Evolutionary conservation across 805 yeast species (phyloP).

Genomic region (Pichia pseudocactophila): DNA sequence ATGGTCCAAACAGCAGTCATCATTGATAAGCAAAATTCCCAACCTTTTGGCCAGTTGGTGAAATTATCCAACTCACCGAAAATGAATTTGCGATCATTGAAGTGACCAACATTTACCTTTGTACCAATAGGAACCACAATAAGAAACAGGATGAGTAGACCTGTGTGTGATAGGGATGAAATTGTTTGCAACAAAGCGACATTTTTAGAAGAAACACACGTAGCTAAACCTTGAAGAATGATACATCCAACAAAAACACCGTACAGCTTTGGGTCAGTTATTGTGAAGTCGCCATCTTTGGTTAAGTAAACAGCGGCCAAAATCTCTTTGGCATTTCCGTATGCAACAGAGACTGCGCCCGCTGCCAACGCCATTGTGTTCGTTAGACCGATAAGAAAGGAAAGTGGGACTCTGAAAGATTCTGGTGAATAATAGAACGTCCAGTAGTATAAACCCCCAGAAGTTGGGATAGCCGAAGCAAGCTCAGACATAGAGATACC

Average conservation of each 20-base stretch:
- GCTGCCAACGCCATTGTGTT: constrained; percentile 33
- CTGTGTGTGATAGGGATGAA: constrained; percentile 31
- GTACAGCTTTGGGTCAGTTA: constrained; percentile 32
- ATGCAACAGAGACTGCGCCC: constrained; percentile 36
- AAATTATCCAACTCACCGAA: constrained; percentile 29
- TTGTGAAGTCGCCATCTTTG: constrained; percentile 32
- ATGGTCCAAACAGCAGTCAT: constrained; percentile 45
- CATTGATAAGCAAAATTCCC: constrained; percentile 34
- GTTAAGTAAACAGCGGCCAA: constrained; percentile 35
- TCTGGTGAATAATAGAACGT: constrained; percentile 37
- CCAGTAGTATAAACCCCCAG: constrained; percentile 55
- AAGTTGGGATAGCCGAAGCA: constrained; percentile 52
- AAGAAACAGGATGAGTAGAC: constrained; percentile 31
- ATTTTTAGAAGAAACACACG: constrained; percentile 32
- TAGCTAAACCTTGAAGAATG: constrained; percentile 29
- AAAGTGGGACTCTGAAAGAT: constrained; percentile 28
- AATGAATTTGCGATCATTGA: constrained; percentile 29
- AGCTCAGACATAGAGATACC: constrained; percentile 54
- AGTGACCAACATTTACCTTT: constrained; percentile 17
- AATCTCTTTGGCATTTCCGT: constrained; percentile 37
- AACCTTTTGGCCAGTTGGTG: constrained; percentile 33
- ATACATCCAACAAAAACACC: constrained; percentile 39
- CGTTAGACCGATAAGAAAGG: constrained; percentile 36
- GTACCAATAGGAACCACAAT: constrained; percentile 41
- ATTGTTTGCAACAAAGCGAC: constrained; percentile 33